Evolutionary conservation across 192 early-diverging fungal species (phyloP).

Genomic region (Podila minutissima): DNA sequence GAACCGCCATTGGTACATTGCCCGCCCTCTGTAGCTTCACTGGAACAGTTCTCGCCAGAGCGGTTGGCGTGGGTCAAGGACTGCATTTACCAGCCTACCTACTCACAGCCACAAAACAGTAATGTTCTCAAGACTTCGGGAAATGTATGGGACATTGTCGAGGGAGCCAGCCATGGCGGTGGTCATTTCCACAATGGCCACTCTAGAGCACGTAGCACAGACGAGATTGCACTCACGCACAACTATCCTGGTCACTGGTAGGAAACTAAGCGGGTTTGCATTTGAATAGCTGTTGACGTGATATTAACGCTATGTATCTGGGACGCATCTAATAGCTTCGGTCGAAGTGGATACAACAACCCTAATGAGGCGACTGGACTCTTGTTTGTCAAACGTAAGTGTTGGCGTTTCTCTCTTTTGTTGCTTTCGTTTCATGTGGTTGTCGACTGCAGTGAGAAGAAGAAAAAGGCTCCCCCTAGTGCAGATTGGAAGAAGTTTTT

Average conservation of each 20-base stretch:
- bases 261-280: neutral
- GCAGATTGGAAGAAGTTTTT: too few relatives aligned
- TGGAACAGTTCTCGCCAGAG: slow-evolving; percentile 44
- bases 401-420: neutral
- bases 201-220: neutral
- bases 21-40: slow-evolving; percentile 22
- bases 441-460: too few relatives aligned
- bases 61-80: slow-evolving; percentile 26
- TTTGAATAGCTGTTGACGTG: neutral
- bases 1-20: slow-evolving; percentile 37
- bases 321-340: neutral
- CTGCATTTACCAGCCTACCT: slow-evolving; percentile 2
- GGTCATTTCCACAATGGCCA: neutral
- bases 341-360: slow-evolving; percentile 31
- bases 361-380: slow-evolving; percentile 40
- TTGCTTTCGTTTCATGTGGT: too few relatives aligned
- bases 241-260: slow-evolving; percentile 1
- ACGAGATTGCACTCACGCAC: neutral
- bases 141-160: slow-evolving; percentile 25
- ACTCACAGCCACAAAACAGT: neutral
- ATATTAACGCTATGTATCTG: neutral
- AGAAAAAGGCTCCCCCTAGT: too few relatives aligned
- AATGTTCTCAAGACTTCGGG: slow-evolving; percentile 10
- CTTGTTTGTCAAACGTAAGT: slow-evolving; percentile 41
- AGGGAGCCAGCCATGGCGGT: neutral